Evolutionary conservation across 768 basidiomycete genomes (phyloP).

Genomic region (Tricholoma hemisulphureum): DNA sequence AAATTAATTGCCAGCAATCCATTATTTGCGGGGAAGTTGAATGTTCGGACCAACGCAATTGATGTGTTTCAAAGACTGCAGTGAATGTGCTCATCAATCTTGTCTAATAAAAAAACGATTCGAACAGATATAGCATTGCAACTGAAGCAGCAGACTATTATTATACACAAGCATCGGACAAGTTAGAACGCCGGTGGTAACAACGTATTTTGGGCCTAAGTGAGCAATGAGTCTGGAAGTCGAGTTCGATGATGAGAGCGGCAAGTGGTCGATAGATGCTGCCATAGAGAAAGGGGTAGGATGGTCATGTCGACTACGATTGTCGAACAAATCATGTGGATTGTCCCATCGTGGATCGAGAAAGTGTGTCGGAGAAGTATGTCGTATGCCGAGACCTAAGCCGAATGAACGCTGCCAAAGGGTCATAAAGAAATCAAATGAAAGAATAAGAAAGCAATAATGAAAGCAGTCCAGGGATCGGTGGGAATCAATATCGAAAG

Average conservation of each 20-base stretch:
- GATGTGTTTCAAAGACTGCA: too few relatives aligned
- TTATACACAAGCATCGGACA: background rate
- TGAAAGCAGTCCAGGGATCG: background rate
- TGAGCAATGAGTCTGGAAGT: constrained; percentile 2
- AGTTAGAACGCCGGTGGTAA: background rate
- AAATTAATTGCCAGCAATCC: too few relatives aligned
- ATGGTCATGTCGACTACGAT: constrained; percentile 18
- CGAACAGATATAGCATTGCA: background rate
- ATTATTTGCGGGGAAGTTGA: too few relatives aligned
- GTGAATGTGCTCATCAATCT: too few relatives aligned
- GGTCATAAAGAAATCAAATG: constrained; percentile 2
- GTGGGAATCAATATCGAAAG: background rate
- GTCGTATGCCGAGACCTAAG: background rate
- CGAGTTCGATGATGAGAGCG: background rate
- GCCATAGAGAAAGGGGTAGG: constrained; percentile 21
- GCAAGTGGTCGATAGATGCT: constrained; percentile 14
- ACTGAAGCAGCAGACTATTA: background rate
- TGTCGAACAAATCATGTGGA: constrained; percentile 16
- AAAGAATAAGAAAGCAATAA: constrained; percentile 20
- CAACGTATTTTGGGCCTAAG: background rate
- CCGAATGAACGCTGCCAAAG: background rate
- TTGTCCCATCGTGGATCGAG: constrained; percentile 1
- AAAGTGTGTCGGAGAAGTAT: background rate
- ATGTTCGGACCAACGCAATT: too few relatives aligned
- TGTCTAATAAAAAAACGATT: background rate